Base-by-base conservation (phyloP, 768 basidiomycete genomes). In the Suillus ampliporus region DNA sequence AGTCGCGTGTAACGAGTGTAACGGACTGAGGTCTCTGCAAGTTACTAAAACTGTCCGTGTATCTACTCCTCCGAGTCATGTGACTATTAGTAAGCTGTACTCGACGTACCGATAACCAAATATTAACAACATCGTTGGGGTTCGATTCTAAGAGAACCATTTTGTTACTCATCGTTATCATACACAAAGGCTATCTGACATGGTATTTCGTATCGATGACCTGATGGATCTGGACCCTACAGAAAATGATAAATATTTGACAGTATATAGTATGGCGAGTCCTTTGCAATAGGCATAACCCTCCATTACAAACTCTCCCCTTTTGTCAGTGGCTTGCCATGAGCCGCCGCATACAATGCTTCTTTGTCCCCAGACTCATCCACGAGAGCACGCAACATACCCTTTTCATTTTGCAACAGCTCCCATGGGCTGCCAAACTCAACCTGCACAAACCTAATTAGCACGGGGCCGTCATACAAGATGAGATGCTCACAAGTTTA, bases 291-390 rank as follows among this genome's bases (percentile, higher is more conserved):
- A 23, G 2, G 21, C 38, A 37, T 37, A 48, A 35, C 26, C 19
- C 7, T 37, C 31, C 13, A 23, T 17, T 26, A 56, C 10, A 19
- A 40, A 19, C 38, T 40, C 23, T 53, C 34, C 15, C n/a, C 50
- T 34, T 26, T 23, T 26, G 26, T 21, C 23, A 40, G 3, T 19
- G 38, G 38, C 23, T 50, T 31, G 15, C 63, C 43, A 3, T 60
- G 44, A 46, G 61, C 59, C 78, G 83, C 83, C 2, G 73, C 79
- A 63, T 83, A 81, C 35, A 89, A 67, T 10, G 66, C 69, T 10
- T 82, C 80, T 63, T 76, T 83, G 65, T 89, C 86, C 4, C 78
- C 81, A 60, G 84, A 87, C 63, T 83, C 83, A 47, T 89, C 83
- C 0, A 89, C 86, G 48, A 89, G 72, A 5, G 84, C 72, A 54